Conservation (phyloP, 2,329 filamentous ascomycete genomes). For the Rhinocladiella mackenziei region DNA sequence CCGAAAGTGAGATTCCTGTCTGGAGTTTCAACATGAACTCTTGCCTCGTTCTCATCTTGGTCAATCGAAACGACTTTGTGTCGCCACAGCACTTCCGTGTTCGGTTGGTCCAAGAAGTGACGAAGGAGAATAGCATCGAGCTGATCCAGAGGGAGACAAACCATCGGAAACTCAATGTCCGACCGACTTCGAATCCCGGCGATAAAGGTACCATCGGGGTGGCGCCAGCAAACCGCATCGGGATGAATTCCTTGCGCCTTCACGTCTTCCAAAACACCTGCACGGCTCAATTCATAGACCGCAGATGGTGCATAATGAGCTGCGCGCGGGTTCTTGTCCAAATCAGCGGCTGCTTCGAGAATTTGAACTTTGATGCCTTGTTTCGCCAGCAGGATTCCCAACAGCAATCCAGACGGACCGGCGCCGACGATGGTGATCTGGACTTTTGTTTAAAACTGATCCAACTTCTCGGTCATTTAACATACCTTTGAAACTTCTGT, state of each 20-base stretch:
- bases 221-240: constrained; percentile 44
- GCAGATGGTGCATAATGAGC: constrained; percentile 60
- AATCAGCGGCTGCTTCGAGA: constrained; percentile 52
- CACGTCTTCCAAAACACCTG: constrained; percentile 55
- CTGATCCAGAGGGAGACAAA: constrained; percentile 43
- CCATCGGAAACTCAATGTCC: constrained; percentile 38
- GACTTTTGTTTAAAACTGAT: not conserved
- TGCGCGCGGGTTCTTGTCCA: constrained; percentile 59
- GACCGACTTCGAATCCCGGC: constrained; percentile 26
- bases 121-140: constrained; percentile 42
- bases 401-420: constrained; percentile 34
- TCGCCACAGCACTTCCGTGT: constrained; percentile 43
- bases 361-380: constrained; percentile 34
- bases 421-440: constrained; percentile 33
- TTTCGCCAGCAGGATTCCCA: constrained; percentile 34
- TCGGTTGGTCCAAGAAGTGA: constrained; percentile 36
- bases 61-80: constrained; percentile 36
- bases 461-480: not conserved
- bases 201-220: constrained; percentile 38
- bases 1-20: constrained; percentile 14
- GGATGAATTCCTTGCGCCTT: constrained; percentile 42
- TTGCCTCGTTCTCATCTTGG: constrained; percentile 21
- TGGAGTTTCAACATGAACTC: constrained; percentile 20
- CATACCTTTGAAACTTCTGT: constrained; percentile 15
- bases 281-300: constrained; percentile 55